These are phyloP conservation scores for Wickerhamomyces queroliae DNA, from an alignment of 805 yeast species.

Conservation along the genomic window DNA sequence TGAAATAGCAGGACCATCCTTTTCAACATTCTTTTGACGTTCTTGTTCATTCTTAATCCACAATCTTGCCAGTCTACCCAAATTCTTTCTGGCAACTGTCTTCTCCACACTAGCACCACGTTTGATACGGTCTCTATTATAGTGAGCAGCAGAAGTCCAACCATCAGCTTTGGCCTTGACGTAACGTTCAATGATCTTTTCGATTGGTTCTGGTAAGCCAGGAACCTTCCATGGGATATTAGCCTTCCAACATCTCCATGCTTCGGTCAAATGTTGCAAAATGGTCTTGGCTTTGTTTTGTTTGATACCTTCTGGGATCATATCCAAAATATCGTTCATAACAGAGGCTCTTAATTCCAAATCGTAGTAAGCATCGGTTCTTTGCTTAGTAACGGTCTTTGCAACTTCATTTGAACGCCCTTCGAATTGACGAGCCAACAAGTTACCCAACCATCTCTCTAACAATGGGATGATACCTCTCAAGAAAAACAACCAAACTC, in stretches of 20 bases:
- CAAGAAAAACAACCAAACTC: slow-evolving; percentile 89
- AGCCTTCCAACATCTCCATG: slow-evolving; percentile 99
- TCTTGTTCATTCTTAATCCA: slow-evolving; percentile 94
- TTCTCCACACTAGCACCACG: slow-evolving; percentile 93
- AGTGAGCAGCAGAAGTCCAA: slow-evolving; percentile 91
- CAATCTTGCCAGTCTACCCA: slow-evolving; percentile 85
- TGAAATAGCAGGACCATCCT: slow-evolving; percentile 80
- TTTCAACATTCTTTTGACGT: slow-evolving; percentile 71
- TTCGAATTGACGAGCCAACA: slow-evolving; percentile 89
- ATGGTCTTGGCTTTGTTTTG: slow-evolving; percentile 83
- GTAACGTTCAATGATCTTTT: slow-evolving; percentile 79
- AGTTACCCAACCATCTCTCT: slow-evolving; percentile 93
- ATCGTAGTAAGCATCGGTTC: slow-evolving; percentile 93
- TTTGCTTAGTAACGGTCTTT: slow-evolving; percentile 90
- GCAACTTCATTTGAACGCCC: slow-evolving; percentile 93
- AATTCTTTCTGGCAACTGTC: slow-evolving; percentile 86
- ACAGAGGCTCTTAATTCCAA: slow-evolving; percentile 90
- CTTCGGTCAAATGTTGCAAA: slow-evolving; percentile 91
- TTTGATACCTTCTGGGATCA: slow-evolving; percentile 93
- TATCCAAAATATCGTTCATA: slow-evolving; percentile 91
- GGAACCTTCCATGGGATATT: slow-evolving; percentile 98
- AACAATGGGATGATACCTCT: slow-evolving; percentile 88
- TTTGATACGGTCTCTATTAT: slow-evolving; percentile 82
- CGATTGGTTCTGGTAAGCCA: slow-evolving; percentile 90
- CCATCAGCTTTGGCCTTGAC: slow-evolving; percentile 95